A percentile compares a stretch with the other conserved stretches of the same genome.
Evolutionary conservation across 441 rosid genomes (phyloP).

Genomic region (Croton setiger): DNA sequence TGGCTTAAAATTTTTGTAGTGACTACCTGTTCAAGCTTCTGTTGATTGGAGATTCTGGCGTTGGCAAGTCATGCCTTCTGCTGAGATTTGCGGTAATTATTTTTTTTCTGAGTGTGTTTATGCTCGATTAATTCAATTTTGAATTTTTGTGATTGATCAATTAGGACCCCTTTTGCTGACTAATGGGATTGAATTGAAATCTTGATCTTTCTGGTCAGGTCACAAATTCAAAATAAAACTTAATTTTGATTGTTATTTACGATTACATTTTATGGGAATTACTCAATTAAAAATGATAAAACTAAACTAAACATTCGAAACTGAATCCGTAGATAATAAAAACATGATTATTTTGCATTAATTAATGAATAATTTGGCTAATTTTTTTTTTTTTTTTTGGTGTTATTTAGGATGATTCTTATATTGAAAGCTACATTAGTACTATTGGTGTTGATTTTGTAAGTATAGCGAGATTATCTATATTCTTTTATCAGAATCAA

Average conservation of each 20-base stretch:
- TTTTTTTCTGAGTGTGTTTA: background rate
- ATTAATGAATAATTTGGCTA: background rate
- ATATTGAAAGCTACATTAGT: slow-evolving; percentile 7
- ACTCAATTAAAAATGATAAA: too few species aligned
- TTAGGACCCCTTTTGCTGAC: too few species aligned
- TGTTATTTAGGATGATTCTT: slow-evolving; percentile 3
- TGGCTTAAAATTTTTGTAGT: background rate
- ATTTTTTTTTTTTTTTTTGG: background rate
- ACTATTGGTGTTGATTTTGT: slow-evolving; percentile 11
- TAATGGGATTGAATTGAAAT: too few species aligned
- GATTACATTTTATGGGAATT: too few species aligned
- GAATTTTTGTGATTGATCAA: too few species aligned
- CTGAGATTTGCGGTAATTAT: slow-evolving; percentile 3
- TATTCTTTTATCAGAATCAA: background rate
- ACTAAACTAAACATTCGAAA: too few species aligned
- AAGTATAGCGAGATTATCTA: background rate
- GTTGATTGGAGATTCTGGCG: slow-evolving; percentile 8
- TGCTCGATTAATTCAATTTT: background rate
- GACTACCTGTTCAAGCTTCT: slow-evolving; percentile 6
- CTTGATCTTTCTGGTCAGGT: too few species aligned
- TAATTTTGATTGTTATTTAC: too few species aligned
- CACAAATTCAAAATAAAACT: too few species aligned
- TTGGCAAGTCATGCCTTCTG: slow-evolving; percentile 10
- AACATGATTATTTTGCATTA: too few species aligned
- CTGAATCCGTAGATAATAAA: too few species aligned